Evolutionary conservation across 2,329 filamentous ascomycete species (phyloP), one percentile per base, ranked within the genome.

Genomic region (Neofusicoccum kwambonambiense): DNA sequence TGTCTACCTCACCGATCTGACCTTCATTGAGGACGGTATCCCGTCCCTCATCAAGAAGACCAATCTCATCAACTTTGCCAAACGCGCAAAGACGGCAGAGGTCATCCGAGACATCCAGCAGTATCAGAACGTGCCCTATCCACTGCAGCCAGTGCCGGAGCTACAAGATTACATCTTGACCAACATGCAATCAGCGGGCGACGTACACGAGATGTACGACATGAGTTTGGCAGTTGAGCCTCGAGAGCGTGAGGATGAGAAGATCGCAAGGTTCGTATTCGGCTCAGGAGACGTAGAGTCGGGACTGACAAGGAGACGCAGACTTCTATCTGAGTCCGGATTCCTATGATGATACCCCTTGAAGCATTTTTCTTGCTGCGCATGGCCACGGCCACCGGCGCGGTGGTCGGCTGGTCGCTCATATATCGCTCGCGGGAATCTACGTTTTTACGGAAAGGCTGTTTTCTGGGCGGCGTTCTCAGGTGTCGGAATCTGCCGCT

Each of bases 151-250:
- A 0, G 94, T 99, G 15, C 86, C 89, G 1, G 95, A 98, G 79
- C 83, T 99, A 69, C 94, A 98, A 76, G 93, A 98, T 71, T 99
- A 98, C 79, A 97, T 99, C 69, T 81, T 97, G 70, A 93, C 89
- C 77, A 97, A 98, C 77, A 96, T 98, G 91, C 90, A 96, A 80
- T 90, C 90, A 35, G 94, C 95, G 3, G 91, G 93, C 61, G 94
- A 98, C 77, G 95, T 99, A 68, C 93, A 98, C 78, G 94, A 98
- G 83, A 98, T 98, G 95, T 99, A 98, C 82, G 93, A 98, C 79
- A 93, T 93, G 84, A 97, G 93, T 80, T 83, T 99, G 80, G 86
- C 89, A 73, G 89, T 99, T 67, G 95, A 99, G 78, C 95, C 95
- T 68, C 87, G 95, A 73, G 95, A 99, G 82, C 87, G 95, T 73